Base-by-base conservation (phyloP, 2,329 filamentous ascomycete genomes). In the Penicillium sp. region DNA sequence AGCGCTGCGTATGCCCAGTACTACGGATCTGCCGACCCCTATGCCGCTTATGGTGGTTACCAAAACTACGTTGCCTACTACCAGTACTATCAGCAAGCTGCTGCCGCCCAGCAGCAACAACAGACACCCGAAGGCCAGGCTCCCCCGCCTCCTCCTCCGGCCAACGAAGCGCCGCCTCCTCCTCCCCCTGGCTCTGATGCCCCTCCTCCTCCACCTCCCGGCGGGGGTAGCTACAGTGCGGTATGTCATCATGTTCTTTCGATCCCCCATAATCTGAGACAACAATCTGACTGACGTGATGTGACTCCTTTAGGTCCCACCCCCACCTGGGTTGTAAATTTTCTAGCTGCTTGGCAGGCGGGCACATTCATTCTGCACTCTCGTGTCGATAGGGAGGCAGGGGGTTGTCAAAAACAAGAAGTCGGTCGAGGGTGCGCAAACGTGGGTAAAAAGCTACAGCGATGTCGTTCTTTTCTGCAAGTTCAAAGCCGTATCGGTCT, bases 41-140 rank as follows among this genome's bases (percentile, higher is more conserved):
- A 97, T 74, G 92, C 92, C 43, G 88, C 90, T 8, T 97, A 95
- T 68, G 94, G 94, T 63, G 94, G 94, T 56, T 97, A 95, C 76
- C 85, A 88, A 67, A 90, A 89, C 79, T 91, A 84, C 62, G 73
- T 83, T 49, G 80, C 81, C 34, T 83, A 83, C 69, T 83, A 82
- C 64, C 88, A 90, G 67, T 88, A 90, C 76, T 92, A 92, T 68
- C 87, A 91, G 71, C 88, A 91, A 69, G 84, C 85, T 55, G 66
- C 66, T 31, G 81, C 81, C 49, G 80, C 76, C 49, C 77, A 82
- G 61, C 78, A 81, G 56, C 75, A 76, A 55, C 72, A 74, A 56
- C 72, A 74, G 72, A 82, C 63, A 48, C 55, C 67, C 7, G 65
- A 82, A 39, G 82, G 81, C 41, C 64, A 72, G 78, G 64, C 82